A percentile compares a stretch with the other conserved stretches of the same genome.
phyloP scores from a whole-genome alignment of 768 basidiomycete species.

The Pisolithus sp. region DNA sequence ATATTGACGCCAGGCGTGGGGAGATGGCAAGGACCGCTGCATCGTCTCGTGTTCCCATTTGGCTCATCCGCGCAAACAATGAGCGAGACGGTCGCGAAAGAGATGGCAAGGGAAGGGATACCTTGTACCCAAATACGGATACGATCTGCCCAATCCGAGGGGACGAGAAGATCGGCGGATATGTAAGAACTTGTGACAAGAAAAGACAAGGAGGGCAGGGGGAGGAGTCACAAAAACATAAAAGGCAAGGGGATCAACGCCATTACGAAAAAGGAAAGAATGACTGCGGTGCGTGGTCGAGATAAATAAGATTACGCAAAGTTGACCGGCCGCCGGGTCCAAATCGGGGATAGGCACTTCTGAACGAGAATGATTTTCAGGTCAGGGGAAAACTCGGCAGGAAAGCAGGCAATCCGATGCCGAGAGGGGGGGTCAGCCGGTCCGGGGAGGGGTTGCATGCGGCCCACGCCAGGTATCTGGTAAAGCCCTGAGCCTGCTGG shows the following conservation, averaged over 20 bases:
- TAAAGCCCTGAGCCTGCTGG: not conserved
- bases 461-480: not conserved
- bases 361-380: slow-evolving; percentile 14
- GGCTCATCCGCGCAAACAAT: too few species aligned
- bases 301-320: slow-evolving; percentile 10
- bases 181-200: slow-evolving; percentile 19
- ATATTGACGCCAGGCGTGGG: not conserved
- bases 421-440: not conserved
- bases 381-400: slow-evolving; percentile 2
- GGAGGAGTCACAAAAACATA: slow-evolving; percentile 6
- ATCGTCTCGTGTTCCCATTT: not conserved
- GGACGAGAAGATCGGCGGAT: slow-evolving; percentile 33
- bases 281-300: slow-evolving; percentile 5
- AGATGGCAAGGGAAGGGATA: slow-evolving; percentile 4
- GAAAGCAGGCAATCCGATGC: not conserved
- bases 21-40: not conserved
- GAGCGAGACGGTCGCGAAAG: not conserved
- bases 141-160: slow-evolving; percentile 18
- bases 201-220: slow-evolving; percentile 3
- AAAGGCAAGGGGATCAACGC: slow-evolving; percentile 28
- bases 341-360: slow-evolving; percentile 7
- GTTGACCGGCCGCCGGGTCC: slow-evolving; percentile 11
- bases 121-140: slow-evolving; percentile 1
- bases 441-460: too few species aligned
- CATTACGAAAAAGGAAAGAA: slow-evolving; percentile 13